A percentile compares a stretch with the other conserved stretches of the same genome.
phyloP scores from a whole-genome alignment of 257 asterid species.

The Cynanchum wilfordii region DNA sequence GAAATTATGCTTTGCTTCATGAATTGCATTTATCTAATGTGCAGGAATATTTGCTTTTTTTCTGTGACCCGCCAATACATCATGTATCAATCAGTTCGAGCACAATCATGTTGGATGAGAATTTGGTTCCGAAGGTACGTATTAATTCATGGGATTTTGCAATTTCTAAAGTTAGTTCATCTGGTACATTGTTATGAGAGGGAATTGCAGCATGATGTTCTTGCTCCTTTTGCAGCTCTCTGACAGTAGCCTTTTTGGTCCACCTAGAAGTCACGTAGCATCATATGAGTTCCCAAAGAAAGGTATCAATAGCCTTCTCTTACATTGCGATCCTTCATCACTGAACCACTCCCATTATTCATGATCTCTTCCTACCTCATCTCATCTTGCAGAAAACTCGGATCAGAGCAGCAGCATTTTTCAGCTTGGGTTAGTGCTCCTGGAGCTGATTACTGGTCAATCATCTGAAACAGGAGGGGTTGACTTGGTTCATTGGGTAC shows the following conservation, averaged over 20 bases:
- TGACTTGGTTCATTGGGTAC: constrained; percentile 71
- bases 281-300: constrained; percentile 33
- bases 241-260: constrained; percentile 44
- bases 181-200: neutral
- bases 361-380: neutral
- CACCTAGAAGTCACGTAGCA: constrained; percentile 23
- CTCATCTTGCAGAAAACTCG: constrained; percentile 38
- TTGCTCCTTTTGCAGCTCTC: constrained; percentile 48
- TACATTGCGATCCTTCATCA: neutral
- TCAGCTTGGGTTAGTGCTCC: constrained; percentile 77
- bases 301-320: constrained; percentile 31
- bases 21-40: constrained; percentile 1
- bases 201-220: neutral
- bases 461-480: constrained; percentile 64
- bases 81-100: constrained; percentile 67
- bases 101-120: constrained; percentile 81
- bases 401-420: constrained; percentile 50
- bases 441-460: constrained; percentile 89
- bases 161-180: too few relatives aligned
- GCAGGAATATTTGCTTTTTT: constrained; percentile 87
- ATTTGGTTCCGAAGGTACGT: constrained; percentile 66
- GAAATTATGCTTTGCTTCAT: neutral
- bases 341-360: neutral
- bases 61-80: constrained; percentile 83
- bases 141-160: neutral